Base-by-base conservation (phyloP, 2,329 filamentous ascomycete species). In the Apiospora phragmitis region DNA sequence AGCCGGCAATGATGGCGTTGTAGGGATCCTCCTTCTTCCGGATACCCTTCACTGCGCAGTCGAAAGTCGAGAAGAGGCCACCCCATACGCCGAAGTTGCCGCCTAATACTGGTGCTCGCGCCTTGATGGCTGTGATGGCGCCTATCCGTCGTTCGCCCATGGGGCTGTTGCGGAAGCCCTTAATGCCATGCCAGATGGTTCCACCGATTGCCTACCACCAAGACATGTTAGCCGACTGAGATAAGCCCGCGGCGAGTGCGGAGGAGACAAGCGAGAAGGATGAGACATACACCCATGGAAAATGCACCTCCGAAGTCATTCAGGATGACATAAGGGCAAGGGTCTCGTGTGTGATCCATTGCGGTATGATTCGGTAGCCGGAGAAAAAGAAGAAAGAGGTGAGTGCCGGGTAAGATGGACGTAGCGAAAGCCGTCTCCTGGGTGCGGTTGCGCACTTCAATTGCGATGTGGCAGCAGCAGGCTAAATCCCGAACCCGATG, bases 81-180 rank as follows among this genome's bases (percentile, higher is more conserved):
- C 96, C 95, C 95, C 96, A 98, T 70, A 97, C 94, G 78, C 95
- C 95, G 78, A 98, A 99, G 87, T 99, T 99, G 79, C 96, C 96
- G 79, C 96, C 96, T 66, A 98, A 89, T 43, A 98, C 95, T 2
- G 96, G 96, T 55, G 96, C 96, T 80, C 96, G 93, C 80, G 96
- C 95, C 88, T 99, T 99, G 84, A 99, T 94, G 72, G 96, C 96
- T 78, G 95, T 98, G 84, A 99, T 89, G 76, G 96, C 94, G 81
- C 96, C 96, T 87, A 98, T 95, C 82, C 95, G 90, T 81, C 96
- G 90, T 87, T 99, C 96, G 81, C 96, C 96, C 82, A 97, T 94
- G 47, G 93, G 93, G 71, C 91, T 93, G 85, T 94, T 97, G 81
- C 94, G 87, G 85, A 94, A 96, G 71, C 95, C 96, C 86, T 99